Conservation (phyloP, 768 basidiomycete genomes). For the Suillus variegatus region DNA sequence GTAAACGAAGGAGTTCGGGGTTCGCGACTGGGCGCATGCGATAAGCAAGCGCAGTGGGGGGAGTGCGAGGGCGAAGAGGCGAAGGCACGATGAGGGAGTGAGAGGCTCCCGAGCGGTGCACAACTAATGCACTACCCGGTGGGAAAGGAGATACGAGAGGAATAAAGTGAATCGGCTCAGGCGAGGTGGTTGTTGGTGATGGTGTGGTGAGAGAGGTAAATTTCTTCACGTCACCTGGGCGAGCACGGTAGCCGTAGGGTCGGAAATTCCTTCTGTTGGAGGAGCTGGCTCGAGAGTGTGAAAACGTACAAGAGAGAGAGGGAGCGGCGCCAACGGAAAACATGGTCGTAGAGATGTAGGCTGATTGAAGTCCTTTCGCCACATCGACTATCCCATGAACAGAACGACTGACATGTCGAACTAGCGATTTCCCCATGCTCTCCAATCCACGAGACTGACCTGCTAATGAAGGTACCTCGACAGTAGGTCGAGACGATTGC, state of each 20-base stretch:
- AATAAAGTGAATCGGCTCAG: constrained; percentile 40
- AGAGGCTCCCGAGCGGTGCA: constrained; percentile 29
- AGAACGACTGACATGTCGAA: constrained; percentile 36
- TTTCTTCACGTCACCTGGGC: constrained; percentile 41
- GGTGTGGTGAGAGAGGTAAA: constrained; percentile 34
- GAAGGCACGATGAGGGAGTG: constrained; percentile 43
- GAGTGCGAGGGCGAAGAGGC: constrained; percentile 42
- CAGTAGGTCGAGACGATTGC: not conserved
- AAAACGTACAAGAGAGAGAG: constrained; percentile 21
- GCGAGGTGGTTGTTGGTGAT: constrained; percentile 12
- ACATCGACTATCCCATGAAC: constrained; percentile 47
- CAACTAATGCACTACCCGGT: constrained; percentile 30
- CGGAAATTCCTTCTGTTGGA: constrained; percentile 18
- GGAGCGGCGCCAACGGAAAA: constrained; percentile 38
- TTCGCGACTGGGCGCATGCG: constrained; percentile 62
- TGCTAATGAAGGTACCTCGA: not conserved
- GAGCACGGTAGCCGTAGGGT: constrained; percentile 46
- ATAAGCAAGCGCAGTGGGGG: constrained; percentile 34
- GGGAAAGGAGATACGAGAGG: constrained; percentile 39
- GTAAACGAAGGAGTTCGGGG: constrained; percentile 56
- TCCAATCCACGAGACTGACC: constrained; percentile 7
- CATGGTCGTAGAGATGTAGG: constrained; percentile 56
- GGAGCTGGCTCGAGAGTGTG: constrained; percentile 17
- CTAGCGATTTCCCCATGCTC: constrained; percentile 16
- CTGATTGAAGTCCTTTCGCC: constrained; percentile 58